phyloP scores from a whole-genome alignment of 371 early-diverging fungal species.

The Lichtheimia corymbifera region DNA sequence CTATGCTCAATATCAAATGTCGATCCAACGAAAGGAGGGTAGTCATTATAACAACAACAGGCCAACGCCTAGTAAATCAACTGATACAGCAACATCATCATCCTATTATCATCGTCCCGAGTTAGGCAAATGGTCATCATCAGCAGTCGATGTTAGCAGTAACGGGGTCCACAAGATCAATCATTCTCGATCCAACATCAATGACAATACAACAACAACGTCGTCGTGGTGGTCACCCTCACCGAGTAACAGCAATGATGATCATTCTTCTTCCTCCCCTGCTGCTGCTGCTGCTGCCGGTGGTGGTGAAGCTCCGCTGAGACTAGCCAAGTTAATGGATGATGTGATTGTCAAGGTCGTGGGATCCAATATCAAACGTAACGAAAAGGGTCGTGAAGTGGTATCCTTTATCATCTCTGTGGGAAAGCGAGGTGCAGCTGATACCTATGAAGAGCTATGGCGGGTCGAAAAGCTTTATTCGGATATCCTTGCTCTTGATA shows the following conservation, averaged over 20 bases:
- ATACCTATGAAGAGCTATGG: constrained; percentile 65
- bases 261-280: no score
- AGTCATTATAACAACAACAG: neutral
- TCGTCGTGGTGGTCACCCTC: neutral
- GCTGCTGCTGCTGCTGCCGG: no score
- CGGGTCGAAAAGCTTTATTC: constrained; percentile 83
- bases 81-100: neutral
- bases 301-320: no score
- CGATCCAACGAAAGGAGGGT: constrained; percentile 8
- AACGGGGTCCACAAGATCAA: no score
- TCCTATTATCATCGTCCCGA: no score
- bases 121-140: no score
- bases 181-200: neutral
- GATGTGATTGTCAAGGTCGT: constrained; percentile 48
- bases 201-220: no score
- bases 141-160: no score
- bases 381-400: constrained; percentile 79
- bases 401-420: constrained; percentile 59
- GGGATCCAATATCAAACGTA: constrained; percentile 72
- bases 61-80: neutral
- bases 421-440: constrained; percentile 19
- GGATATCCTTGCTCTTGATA: constrained; percentile 78
- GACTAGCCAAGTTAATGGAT: neutral
- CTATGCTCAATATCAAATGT: constrained; percentile 15
- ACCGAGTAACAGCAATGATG: neutral